Conservation (phyloP, 805 yeast genomes). For the Spathaspora girioi region DNA sequence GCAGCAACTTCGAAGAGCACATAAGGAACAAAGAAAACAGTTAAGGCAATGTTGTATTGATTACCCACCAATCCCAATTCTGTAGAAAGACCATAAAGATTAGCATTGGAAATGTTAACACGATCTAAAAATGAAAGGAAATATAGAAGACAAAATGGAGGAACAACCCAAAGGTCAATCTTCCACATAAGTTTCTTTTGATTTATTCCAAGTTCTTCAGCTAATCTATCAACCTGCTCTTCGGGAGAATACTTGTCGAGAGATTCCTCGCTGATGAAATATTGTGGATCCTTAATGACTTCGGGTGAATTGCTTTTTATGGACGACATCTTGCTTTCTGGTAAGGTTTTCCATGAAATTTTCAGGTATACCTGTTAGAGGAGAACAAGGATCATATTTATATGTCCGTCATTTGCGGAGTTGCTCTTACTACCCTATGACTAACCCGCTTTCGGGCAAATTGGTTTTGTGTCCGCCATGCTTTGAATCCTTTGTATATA, state of each 20-base stretch:
- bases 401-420: background rate
- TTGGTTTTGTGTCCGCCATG: background rate
- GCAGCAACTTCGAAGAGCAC: conserved; percentile 61
- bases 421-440: background rate
- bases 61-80: conserved; percentile 54
- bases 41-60: conserved; percentile 62
- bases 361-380: background rate
- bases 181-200: conserved; percentile 58
- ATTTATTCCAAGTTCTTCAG: conserved; percentile 41
- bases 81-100: conserved; percentile 60
- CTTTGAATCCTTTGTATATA: background rate
- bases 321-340: background rate
- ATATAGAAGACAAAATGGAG: conserved; percentile 72
- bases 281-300: conserved; percentile 3
- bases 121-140: conserved; percentile 77
- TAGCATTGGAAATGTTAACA: conserved; percentile 80
- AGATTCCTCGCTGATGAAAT: background rate
- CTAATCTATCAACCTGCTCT: conserved; percentile 17
- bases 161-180: conserved; percentile 65
- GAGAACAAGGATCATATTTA: background rate
- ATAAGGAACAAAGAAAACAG: conserved; percentile 72
- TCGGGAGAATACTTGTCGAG: conserved; percentile 1
- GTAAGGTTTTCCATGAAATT: too few relatives aligned
- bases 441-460: background rate
- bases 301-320: background rate